A percentile compares a stretch with the other conserved stretches of the same genome.
Evolutionary conservation across 352 stramenopile genomes (phyloP).

Genomic region (Thalassiosira hispida): DNA sequence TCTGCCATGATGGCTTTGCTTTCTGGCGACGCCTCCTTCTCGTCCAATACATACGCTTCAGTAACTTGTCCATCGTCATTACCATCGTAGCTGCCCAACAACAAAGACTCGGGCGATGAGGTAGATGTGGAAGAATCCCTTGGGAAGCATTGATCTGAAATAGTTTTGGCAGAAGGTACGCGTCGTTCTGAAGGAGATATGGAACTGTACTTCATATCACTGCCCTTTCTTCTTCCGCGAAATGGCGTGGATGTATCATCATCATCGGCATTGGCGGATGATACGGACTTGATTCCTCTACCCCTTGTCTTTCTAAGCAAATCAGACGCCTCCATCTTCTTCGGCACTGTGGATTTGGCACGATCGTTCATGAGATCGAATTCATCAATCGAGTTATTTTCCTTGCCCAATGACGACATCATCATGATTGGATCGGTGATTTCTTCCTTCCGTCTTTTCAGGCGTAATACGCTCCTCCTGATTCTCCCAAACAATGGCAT

Average conservation of each 20-base stretch:
- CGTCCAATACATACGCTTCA: slow-evolving; percentile 16
- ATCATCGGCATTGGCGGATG: not conserved
- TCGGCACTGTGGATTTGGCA: not conserved
- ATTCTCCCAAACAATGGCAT: slow-evolving; percentile 9
- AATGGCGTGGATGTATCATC: not conserved
- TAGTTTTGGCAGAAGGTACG: slow-evolving; percentile 41
- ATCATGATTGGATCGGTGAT: no score
- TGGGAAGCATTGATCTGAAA: slow-evolving; percentile 39
- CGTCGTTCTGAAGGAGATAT: slow-evolving; percentile 12
- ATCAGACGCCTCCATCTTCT: slow-evolving; percentile 13
- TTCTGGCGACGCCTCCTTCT: slow-evolving; percentile 32
- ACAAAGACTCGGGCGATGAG: slow-evolving; percentile 15
- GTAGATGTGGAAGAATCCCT: slow-evolving; percentile 13
- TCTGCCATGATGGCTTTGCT: slow-evolving; percentile 44
- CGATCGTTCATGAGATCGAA: not conserved
- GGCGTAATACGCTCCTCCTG: slow-evolving; percentile 4
- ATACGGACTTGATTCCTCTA: not conserved
- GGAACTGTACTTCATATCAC: slow-evolving; percentile 47
- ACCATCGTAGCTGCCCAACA: slow-evolving; percentile 14
- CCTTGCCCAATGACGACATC: slow-evolving; percentile 11
- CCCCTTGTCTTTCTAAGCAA: not conserved
- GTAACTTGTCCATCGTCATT: not conserved
- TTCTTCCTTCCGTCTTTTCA: not conserved
- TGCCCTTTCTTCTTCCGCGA: slow-evolving; percentile 8
- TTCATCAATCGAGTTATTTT: slow-evolving; percentile 6